A percentile compares a stretch with the other conserved stretches of the same genome.
phyloP scores from a whole-genome alignment of 129 eudicot species.

The Lonicera japonica region DNA sequence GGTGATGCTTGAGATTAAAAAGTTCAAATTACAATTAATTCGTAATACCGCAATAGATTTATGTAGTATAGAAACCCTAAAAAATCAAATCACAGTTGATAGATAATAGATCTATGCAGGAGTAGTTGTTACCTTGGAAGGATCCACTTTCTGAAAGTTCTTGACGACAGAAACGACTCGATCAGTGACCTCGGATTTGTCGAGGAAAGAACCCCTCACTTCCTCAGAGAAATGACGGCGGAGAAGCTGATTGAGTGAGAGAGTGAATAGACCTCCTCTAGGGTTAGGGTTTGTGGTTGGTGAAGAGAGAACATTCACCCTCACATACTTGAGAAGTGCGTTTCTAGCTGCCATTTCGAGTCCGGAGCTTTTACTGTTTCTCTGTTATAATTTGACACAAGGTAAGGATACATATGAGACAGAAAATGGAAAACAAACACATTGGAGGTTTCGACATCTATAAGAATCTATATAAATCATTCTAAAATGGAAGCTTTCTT shows the following conservation, averaged over 20 bases:
- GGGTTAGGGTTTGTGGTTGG: slow-evolving; percentile 39
- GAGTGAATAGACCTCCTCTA: slow-evolving; percentile 18
- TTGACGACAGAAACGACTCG: slow-evolving; percentile 73
- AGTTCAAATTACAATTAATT: too few relatives aligned
- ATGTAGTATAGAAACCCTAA: background rate
- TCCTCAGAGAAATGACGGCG: slow-evolving; percentile 74
- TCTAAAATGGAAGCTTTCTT: too few relatives aligned
- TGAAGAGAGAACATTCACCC: slow-evolving; percentile 39
- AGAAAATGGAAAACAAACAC: too few relatives aligned
- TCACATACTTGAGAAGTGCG: slow-evolving; percentile 65
- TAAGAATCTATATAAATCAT: too few relatives aligned
- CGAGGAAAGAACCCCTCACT: slow-evolving; percentile 79
- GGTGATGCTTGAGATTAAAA: too few relatives aligned
- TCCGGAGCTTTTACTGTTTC: background rate
- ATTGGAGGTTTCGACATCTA: too few relatives aligned
- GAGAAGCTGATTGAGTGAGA: slow-evolving; percentile 31
- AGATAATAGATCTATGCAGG: background rate
- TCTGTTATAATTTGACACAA: too few relatives aligned
- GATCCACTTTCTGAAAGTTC: slow-evolving; percentile 89
- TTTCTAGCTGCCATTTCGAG: slow-evolving; percentile 62
- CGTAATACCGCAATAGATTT: too few relatives aligned
- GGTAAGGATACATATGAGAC: too few relatives aligned
- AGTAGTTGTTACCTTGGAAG: slow-evolving; percentile 58
- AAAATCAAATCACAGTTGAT: background rate
- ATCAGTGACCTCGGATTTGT: slow-evolving; percentile 86